phyloP scores from a whole-genome alignment of 768 basidiomycete species.

The Phlegmacium glaucopus region DNA sequence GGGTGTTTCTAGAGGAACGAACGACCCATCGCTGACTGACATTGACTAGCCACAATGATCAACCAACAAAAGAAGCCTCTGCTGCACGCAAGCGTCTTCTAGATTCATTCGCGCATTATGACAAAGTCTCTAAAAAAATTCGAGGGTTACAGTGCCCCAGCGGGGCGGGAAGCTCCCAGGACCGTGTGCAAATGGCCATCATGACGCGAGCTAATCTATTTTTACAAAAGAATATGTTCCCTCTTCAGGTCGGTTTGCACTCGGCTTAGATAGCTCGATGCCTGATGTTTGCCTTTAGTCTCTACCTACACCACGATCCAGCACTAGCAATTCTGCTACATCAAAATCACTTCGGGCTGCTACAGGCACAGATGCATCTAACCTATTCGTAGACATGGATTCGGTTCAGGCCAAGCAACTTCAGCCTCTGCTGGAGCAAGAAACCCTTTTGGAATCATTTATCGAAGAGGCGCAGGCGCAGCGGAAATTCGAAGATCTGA shows the following conservation, averaged over 20 bases:
- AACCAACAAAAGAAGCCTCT: conserved; percentile 65
- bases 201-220: conserved; percentile 73
- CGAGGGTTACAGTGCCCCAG: conserved; percentile 62
- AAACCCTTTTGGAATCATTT: conserved; percentile 85
- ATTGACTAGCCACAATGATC: conserved; percentile 34
- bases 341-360: conserved; percentile 8
- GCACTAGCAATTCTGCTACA: conserved; percentile 10
- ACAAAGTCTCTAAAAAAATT: conserved; percentile 84
- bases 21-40: too few relatives aligned
- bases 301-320: conserved; percentile 43
- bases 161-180: conserved; percentile 69
- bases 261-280: not conserved
- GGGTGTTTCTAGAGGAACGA: conserved; percentile 9
- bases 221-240: conserved; percentile 88
- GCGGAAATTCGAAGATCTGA: conserved; percentile 94
- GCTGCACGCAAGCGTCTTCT: conserved; percentile 77
- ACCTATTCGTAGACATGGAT: conserved; percentile 47
- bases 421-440: conserved; percentile 92
- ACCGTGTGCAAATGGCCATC: conserved; percentile 82
- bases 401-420: conserved; percentile 68
- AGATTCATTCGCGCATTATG: conserved; percentile 85
- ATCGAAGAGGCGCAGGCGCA: conserved; percentile 87
- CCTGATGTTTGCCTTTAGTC: conserved; percentile 27
- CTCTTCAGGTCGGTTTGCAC: conserved; percentile 54
- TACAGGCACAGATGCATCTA: conserved; percentile 18